Evolutionary conservation across 805 yeast species (phyloP).

Genomic region (Barnettozyma sucrosica): DNA sequence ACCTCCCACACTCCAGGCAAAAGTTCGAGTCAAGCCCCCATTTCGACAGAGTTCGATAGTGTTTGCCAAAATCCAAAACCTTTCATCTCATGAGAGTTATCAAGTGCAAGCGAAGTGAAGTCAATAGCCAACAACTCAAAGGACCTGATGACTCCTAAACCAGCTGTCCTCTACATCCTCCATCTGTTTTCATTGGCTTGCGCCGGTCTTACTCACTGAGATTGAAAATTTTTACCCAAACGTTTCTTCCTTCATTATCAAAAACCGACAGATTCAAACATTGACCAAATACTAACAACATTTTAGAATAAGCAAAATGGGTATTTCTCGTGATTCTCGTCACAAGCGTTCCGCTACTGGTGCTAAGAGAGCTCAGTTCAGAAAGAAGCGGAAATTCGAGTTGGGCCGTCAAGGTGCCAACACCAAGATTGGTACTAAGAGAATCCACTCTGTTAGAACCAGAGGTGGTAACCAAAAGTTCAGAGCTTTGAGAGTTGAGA

Average conservation of each 20-base stretch:
- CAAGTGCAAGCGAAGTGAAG: background rate
- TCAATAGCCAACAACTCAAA: background rate
- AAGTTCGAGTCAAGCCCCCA: too few species aligned
- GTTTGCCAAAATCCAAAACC: background rate
- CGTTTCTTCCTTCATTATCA: background rate
- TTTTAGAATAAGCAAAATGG: conserved; percentile 55
- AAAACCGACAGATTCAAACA: background rate
- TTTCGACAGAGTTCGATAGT: background rate
- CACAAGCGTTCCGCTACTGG: conserved; percentile 99
- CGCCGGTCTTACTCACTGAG: background rate
- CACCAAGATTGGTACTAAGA: conserved; percentile 98
- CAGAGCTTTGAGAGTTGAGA: conserved; percentile 99
- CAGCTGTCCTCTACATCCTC: too few species aligned
- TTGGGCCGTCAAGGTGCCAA: conserved; percentile 99
- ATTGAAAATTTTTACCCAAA: background rate
- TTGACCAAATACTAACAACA: conserved; percentile 14
- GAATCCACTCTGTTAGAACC: conserved; percentile 98
- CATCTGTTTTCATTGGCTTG: background rate
- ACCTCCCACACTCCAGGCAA: too few species aligned
- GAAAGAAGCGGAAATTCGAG: conserved; percentile 99
- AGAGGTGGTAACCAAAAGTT: conserved; percentile 99
- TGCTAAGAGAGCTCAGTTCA: conserved; percentile 99
- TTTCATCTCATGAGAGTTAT: background rate
- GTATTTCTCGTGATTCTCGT: conserved; percentile 99
- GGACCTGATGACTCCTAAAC: background rate